Base-by-base conservation (phyloP, 2,329 filamentous ascomycete genomes). In the Fusarium sp. region DNA sequence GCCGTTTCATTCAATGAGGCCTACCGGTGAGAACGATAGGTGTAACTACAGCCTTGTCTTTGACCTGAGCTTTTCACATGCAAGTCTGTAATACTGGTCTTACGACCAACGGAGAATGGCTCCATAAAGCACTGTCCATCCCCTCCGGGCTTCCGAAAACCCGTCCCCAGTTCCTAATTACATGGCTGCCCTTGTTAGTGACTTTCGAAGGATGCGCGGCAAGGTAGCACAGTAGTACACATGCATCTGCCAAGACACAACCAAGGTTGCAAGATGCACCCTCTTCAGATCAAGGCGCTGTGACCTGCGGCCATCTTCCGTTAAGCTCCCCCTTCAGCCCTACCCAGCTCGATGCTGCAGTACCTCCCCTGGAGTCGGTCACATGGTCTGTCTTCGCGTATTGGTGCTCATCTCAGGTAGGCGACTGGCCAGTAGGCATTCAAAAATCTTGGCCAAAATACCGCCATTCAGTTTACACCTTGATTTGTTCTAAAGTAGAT, bases 281-380 rank as follows among this genome's bases (percentile, higher is more conserved):
- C 67, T 26, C 44, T 56, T 57, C 62, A 41, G n/a, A 45, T 31
- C 47, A 31, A 49, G 54, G 38, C 50, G 68, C 42, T 34, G 62
- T 65, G 23, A 28, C 33, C 63, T 56, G 55, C 72, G 72, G 72
- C 38, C 69, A 74, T 73, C 72, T 74, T 74, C 72, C 72, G 72
- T 53, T 58, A 28, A 18, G 28, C 55, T 44, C 54, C 52, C 23
- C 23, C 37, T 57, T 73, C 69, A 74, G 70, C 72, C 72, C 62
- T 73, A 73, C 41, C 47, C 46, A 52, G 34, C 18, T 53, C 12
- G 34, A 60, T 28, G 41, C 34, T 44, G 38, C 50, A 49, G 34
- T 28, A 51, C 47, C 12, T 51, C 57, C 57, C 49, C 49, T 44
- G 46, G 37, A 28, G 33, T 30, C 13, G 30, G 50, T 59, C 52